Evolutionary conservation across 768 basidiomycete species (phyloP), one percentile per base, ranked within the genome.

Genomic region (Paxillus ammoniavirescens): DNA sequence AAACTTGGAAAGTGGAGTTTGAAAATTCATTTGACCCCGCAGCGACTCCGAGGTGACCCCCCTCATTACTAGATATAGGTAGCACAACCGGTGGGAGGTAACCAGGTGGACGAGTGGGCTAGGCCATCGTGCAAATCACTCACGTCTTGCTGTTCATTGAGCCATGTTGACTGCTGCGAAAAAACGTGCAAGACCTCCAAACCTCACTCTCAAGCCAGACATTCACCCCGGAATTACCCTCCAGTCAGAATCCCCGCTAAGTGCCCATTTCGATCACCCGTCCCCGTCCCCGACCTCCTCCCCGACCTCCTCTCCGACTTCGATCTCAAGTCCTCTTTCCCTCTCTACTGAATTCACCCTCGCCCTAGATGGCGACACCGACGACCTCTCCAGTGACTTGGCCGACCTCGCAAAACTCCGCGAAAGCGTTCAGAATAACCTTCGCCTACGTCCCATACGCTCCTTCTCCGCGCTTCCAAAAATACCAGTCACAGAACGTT

Each of bases 381-480:
- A 85, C 60, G 87, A 90, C 57, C 73, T 92, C 50, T 77, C 81
- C 14, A 81, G 82, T 57, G 87, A 87, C 55, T 75, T 92, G 37
- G 82, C 78, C 12, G 79, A 78, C 50, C 81, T 93, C 37, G 85
- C 88, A 53, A 72, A 80, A 60, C 77, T 93, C 8, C 81, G 91
- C 33, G 77, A 80, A 59, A 88, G 75, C 60, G 87, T 93, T 2
- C 82, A 86, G 70, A 78, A 83, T 69, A 93, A 93, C 61, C 79
- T 93, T 36, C 84, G 82, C 53, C 77, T 93, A 35, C 80, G 91
- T 18, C 91, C 91, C 28, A 86, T 93, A 52, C 81, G 82, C 47
- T 85, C 86, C 21, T 73, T 76, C 36, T 73, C 75, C 42, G 65
- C 74, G n/a, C 71, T 83, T 42, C 77, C 81, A 37, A 82, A 81